Conservation (phyloP, 306 rosid species). For the Prunus davidiana region DNA sequence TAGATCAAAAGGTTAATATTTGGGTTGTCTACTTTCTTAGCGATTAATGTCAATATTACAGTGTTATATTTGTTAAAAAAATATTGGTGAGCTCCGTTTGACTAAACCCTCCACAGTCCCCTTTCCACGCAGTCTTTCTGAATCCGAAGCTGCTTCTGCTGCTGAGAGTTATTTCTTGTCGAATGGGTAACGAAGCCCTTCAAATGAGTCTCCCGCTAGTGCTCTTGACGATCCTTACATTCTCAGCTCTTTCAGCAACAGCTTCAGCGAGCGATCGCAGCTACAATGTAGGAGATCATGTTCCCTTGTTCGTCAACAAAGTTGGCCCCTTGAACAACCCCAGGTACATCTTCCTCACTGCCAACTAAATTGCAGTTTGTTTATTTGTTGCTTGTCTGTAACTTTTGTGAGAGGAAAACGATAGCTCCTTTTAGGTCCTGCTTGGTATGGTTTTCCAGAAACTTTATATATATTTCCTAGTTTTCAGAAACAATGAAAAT, state of each 20-base stretch:
- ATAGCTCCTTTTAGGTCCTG: not conserved
- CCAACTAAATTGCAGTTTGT: not conserved
- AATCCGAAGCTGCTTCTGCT: not conserved
- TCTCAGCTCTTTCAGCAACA: slow-evolving; percentile 27
- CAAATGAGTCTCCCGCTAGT: slow-evolving; percentile 30
- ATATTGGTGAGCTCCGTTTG: not conserved
- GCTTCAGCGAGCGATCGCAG: slow-evolving; percentile 49
- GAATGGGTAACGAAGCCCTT: slow-evolving; percentile 37
- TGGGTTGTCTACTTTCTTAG: no score
- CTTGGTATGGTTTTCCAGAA: not conserved
- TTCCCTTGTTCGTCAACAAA: slow-evolving; percentile 74
- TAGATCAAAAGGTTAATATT: no score
- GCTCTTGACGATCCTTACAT: slow-evolving; percentile 20
- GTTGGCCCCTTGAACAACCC: slow-evolving; percentile 85
- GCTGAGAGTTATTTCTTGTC: not conserved
- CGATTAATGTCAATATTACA: no score
- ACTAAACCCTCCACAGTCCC: not conserved
- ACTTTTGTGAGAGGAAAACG: not conserved
- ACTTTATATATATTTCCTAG: not conserved
- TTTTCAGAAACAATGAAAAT: not conserved
- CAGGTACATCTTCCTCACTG: slow-evolving; percentile 41
- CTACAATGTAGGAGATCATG: slow-evolving; percentile 53
- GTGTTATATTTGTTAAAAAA: no score
- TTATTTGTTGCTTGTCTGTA: not conserved
- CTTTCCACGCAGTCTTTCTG: not conserved